Percentiles rank a stretch among this genome's conserved stretches.
phyloP scores from a whole-genome alignment of 345 rosid genomes.

The Angophora floribunda region DNA sequence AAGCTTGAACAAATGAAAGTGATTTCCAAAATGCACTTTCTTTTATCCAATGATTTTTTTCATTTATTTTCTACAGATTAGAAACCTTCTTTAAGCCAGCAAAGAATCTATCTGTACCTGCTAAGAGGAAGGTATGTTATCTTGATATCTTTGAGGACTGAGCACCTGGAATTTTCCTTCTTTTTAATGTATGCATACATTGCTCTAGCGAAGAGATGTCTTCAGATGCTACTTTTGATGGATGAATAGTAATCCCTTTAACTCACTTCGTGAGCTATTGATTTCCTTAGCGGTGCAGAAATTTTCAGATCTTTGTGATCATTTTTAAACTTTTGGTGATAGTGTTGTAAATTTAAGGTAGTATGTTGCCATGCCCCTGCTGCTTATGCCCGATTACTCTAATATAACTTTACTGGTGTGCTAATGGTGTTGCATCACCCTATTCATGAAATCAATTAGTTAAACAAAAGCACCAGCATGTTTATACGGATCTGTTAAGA shows the following conservation, averaged over 20 bases:
- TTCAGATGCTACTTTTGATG: not conserved
- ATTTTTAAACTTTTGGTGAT: not conserved
- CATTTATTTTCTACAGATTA: conserved; percentile 23
- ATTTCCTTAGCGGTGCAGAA: not conserved
- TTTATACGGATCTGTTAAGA: conserved; percentile 3
- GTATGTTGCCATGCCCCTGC: not conserved
- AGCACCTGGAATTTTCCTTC: not conserved
- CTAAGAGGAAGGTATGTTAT: conserved; percentile 65
- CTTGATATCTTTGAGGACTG: not conserved
- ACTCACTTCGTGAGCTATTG: not conserved
- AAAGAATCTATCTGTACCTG: conserved; percentile 34
- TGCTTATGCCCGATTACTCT: not conserved
- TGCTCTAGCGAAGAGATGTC: not conserved
- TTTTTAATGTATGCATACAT: not conserved
- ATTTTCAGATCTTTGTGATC: not conserved
- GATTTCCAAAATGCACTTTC: not conserved
- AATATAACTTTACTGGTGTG: not conserved
- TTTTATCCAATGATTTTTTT: not conserved
- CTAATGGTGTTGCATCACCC: not conserved
- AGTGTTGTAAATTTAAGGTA: not conserved
- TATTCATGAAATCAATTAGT: not conserved
- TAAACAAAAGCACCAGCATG: not conserved
- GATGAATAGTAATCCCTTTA: not conserved
- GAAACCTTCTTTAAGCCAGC: conserved; percentile 82
- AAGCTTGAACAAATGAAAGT: not conserved